Evolutionary conservation across 805 yeast species (phyloP).

Genomic region (Hanseniaspora jakobsenii): DNA sequence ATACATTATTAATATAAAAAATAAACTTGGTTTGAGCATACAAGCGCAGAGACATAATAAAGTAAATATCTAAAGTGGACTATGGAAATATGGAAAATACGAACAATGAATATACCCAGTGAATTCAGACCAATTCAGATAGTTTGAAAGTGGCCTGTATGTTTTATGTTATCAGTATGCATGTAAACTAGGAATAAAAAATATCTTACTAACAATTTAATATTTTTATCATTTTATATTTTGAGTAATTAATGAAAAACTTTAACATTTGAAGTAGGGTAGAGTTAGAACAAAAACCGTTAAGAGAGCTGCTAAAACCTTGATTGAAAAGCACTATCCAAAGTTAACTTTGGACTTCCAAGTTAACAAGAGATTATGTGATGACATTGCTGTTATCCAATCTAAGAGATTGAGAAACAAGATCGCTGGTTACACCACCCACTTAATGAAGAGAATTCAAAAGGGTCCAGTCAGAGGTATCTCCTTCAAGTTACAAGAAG

Average conservation of each 20-base stretch:
- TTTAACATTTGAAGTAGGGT: conserved; percentile 48
- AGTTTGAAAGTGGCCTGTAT: too few species aligned
- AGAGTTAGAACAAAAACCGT: conserved; percentile 99
- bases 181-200: not conserved
- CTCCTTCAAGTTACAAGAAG: conserved; percentile 99
- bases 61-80: too few species aligned
- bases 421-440: conserved; percentile 99
- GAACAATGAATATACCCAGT: too few species aligned
- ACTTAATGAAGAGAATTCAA: conserved; percentile 99
- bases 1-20: too few species aligned
- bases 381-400: conserved; percentile 97
- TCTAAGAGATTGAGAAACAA: conserved; percentile 99
- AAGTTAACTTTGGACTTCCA: conserved; percentile 98
- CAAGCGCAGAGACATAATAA: too few species aligned
- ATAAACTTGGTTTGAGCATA: too few species aligned
- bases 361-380: conserved; percentile 98
- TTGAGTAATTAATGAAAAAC: not conserved
- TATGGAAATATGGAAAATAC: too few species aligned
- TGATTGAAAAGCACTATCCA: conserved; percentile 99
- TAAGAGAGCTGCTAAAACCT: conserved; percentile 99
- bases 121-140: too few species aligned
- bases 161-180: too few species aligned
- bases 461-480: conserved; percentile 99
- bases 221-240: not conserved
- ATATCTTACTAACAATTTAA: conserved; percentile 11